A percentile compares a stretch with the other conserved stretches of the same genome.
Evolutionary conservation across 2,329 filamentous ascomycete species (phyloP).

Genomic region (Emergomyces pasteurianus): DNA sequence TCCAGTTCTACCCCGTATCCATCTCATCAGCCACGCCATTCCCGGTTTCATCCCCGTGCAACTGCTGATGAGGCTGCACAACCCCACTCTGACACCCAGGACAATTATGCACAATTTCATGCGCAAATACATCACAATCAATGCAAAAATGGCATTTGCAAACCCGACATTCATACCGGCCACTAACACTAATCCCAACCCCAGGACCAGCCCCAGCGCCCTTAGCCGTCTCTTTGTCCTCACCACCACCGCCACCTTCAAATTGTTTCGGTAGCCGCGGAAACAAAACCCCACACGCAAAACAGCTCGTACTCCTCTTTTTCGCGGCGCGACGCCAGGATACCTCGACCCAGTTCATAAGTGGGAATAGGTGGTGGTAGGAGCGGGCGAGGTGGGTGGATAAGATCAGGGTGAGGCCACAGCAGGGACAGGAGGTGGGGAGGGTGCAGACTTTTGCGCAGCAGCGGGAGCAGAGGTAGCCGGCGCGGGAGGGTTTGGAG

Average conservation of each 20-base stretch:
- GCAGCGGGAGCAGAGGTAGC: constrained; percentile 86
- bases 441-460: constrained; percentile 77
- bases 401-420: constrained; percentile 81
- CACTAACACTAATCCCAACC: constrained; percentile 61
- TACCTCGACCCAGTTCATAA: constrained; percentile 84
- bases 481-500: constrained; percentile 66
- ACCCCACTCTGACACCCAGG: constrained; percentile 61
- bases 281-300: constrained; percentile 64
- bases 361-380: constrained; percentile 83
- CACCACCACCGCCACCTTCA: neutral
- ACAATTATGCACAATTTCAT: constrained; percentile 92
- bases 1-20: constrained; percentile 8
- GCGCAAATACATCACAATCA: constrained; percentile 90
- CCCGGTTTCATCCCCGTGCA: neutral
- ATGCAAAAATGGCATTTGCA: constrained; percentile 92
- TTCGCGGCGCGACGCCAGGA: constrained; percentile 66
- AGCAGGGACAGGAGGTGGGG: constrained; percentile 82
- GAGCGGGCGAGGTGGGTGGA: constrained; percentile 88
- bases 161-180: constrained; percentile 77
- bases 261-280: constrained; percentile 38
- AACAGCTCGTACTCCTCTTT: constrained; percentile 52
- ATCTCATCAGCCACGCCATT: constrained; percentile 6
- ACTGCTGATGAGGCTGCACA: neutral
- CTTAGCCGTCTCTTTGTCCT: constrained; percentile 26
- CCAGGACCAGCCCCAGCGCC: no score